Evolutionary conservation across 169 alveolate genomes (phyloP), one percentile per base, ranked within the genome.

Genomic region (Eimeria tenella): DNA sequence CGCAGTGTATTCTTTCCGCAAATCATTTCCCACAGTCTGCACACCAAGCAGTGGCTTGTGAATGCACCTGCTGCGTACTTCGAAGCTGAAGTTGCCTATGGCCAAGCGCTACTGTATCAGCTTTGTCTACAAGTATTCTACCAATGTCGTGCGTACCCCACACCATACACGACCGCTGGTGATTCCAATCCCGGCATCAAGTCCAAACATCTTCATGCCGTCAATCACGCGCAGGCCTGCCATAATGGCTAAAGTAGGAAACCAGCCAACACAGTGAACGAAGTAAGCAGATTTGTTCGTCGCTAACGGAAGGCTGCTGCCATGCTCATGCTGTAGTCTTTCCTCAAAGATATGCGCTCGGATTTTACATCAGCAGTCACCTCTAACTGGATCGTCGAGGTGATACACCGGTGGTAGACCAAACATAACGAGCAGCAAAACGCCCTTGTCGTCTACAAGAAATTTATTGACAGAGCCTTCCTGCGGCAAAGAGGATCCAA

Each of bases 141-240:
- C 42, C 42, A n/a, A 50, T 63, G 4, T 42, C 21, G 49, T 13
- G 56, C 96, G 10, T 49, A 96, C 96, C 88, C 98, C 98, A 63
- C 96, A 95, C 98, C 98, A 97, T 60, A 96, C 98, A 7, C 96
- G 90, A 21, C 98, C 98, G 42, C 97, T 97, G 58, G 97, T 94
- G 86, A 96, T 93, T 56, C 97, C 97, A 11, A 94, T 63, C 19
- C 94, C 96, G 23, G 96, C 96, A 56, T 94, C 96, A 63, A 95
- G 91, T 23, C 96, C 96, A 19, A 94, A 93, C 62, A 68, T 86
- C 86, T 86, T 93, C 89, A 94, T 73, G 74, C 96, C 94, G 94
- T 96, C 97, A 62, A 96, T 63, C 42, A 96, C 94, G 13, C 97
- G 95, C 81, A 95, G 89, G 21, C 96, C 96, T 25, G 97, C 95